Percentiles rank a stretch among this genome's conserved stretches.
These are phyloP conservation scores for Kondoa malvinella DNA, from an alignment of 768 basidiomycete species.

Conservation along the genomic window DNA sequence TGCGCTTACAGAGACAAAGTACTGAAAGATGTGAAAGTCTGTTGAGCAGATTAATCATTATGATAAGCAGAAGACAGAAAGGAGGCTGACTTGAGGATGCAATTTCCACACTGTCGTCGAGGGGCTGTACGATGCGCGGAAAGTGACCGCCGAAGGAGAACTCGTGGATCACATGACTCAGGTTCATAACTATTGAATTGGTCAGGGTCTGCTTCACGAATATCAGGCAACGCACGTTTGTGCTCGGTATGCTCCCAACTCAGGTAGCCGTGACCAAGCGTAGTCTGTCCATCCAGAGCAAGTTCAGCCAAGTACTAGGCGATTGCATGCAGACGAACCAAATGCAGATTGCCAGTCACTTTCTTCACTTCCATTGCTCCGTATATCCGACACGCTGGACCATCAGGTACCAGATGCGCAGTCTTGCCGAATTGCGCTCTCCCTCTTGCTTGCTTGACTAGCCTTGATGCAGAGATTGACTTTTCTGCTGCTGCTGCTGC, in stretches of 20 bases:
- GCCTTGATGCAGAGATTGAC: slow-evolving; percentile 5
- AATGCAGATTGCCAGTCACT: slow-evolving; percentile 83
- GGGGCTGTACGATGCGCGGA: slow-evolving; percentile 83
- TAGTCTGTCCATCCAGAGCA: slow-evolving; percentile 42
- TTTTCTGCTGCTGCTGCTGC: neutral
- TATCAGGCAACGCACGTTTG: slow-evolving; percentile 39
- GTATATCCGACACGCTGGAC: slow-evolving; percentile 66
- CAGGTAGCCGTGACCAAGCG: slow-evolving; percentile 82
- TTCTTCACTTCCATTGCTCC: slow-evolving; percentile 71
- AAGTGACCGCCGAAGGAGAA: slow-evolving; percentile 94
- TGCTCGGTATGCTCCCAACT: slow-evolving; percentile 78
- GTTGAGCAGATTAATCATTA: neutral
- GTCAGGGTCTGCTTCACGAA: neutral
- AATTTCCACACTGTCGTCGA: slow-evolving; percentile 73
- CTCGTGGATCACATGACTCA: slow-evolving; percentile 88
- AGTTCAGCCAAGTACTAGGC: neutral
- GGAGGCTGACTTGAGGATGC: slow-evolving; percentile 46
- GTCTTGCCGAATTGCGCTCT: slow-evolving; percentile 46
- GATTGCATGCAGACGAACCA: slow-evolving; percentile 30
- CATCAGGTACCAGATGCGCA: slow-evolving; percentile 49
- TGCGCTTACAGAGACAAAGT: slow-evolving; percentile 4
- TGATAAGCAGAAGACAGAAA: neutral
- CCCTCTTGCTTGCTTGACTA: slow-evolving; percentile 19
- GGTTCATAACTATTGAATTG: slow-evolving; percentile 62
- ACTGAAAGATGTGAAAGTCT: slow-evolving; percentile 20